Base-by-base conservation (phyloP, 176 grass and related monocot species). In the Raddia guianensis region DNA sequence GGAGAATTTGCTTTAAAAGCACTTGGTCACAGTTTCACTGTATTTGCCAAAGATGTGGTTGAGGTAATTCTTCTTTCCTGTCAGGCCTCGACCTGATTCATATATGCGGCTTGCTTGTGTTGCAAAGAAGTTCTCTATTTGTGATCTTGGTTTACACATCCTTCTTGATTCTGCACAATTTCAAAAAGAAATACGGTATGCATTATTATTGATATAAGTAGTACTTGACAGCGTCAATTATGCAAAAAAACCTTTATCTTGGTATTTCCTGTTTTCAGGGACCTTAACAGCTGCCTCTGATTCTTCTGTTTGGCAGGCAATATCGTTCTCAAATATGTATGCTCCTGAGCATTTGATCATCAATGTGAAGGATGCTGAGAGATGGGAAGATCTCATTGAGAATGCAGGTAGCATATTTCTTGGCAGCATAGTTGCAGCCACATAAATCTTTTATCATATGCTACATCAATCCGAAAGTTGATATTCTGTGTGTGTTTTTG, bases 301-400 rank as follows among this genome's bases (percentile, higher is more conserved):
- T 48, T 81, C 49, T 5, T 12, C 43, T 12, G 62, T 66, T 34
- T 65, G 78, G 21, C 73, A 93, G 92, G 96, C 90, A 70, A 84
- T 98, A 74, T 89, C 83, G 20, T 98, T 98, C 70, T 98, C 96
- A 69, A 98, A 98, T 70, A 63, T 91, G 75, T 98, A 98, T 90
- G 92, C 96, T 60, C 96, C 96, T 77, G 92, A 98, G 79, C 96
- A 98, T 91, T 83, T 98, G 66, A 98, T 98, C 48, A 77, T 98
- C 44, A 98, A 98, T 72, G 96, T 93, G 12, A 79, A 93, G 75
- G 86, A 98, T 71, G 92, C 92, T 20, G 90, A 98, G 63, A 88
- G 68, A 54, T 98, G 92, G 96, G 96, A 95, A 81, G 82, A 84
- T n/a, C 37, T 95, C 3, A 76, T 98, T 8, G 90, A 95, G 72